These are phyloP conservation scores for Casaregolazyma lundiana DNA, from an alignment of 1,139 yeast species.

Conservation along the genomic window DNA sequence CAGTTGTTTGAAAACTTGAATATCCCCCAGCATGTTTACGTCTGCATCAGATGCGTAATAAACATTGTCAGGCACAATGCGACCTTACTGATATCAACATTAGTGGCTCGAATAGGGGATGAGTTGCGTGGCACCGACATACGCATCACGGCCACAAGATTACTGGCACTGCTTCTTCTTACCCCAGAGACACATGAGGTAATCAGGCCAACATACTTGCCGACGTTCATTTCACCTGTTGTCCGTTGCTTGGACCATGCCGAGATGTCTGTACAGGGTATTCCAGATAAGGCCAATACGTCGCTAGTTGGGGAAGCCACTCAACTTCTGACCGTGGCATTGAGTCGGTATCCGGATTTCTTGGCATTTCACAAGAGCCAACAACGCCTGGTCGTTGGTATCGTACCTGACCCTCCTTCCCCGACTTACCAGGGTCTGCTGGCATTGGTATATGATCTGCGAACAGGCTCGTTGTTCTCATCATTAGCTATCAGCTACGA, in stretches of 20 bases:
- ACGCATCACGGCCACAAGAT: constrained; percentile 23
- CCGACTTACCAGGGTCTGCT: constrained; percentile 12
- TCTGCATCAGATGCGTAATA: constrained; percentile 22
- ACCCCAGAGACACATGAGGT: constrained; percentile 12
- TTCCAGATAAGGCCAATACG: constrained; percentile 19
- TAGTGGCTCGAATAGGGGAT: constrained; percentile 22
- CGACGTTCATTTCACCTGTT: constrained; percentile 23
- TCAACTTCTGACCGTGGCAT: constrained; percentile 21
- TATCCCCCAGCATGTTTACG: constrained; percentile 7
- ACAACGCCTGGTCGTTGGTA: constrained; percentile 26
- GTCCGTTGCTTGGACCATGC: constrained; percentile 25
- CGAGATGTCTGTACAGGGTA: constrained; percentile 19
- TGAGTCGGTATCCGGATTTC: constrained; percentile 20
- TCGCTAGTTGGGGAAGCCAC: constrained; percentile 26
- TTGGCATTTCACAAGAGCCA: constrained; percentile 27
- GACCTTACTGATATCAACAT: constrained; percentile 24
- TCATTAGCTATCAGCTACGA: constrained; percentile 16
- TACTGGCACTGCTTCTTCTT: constrained; percentile 19
- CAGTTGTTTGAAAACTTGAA: constrained; percentile 8
- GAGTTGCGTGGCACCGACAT: constrained; percentile 17
- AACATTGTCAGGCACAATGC: constrained; percentile 24
- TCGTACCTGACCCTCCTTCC: constrained; percentile 12
- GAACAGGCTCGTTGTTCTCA: constrained; percentile 23
- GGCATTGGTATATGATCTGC: constrained; percentile 26
- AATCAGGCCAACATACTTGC: constrained; percentile 18